Base-by-base conservation (phyloP, 768 basidiomycete genomes). In the Tephrocybe sp. region DNA sequence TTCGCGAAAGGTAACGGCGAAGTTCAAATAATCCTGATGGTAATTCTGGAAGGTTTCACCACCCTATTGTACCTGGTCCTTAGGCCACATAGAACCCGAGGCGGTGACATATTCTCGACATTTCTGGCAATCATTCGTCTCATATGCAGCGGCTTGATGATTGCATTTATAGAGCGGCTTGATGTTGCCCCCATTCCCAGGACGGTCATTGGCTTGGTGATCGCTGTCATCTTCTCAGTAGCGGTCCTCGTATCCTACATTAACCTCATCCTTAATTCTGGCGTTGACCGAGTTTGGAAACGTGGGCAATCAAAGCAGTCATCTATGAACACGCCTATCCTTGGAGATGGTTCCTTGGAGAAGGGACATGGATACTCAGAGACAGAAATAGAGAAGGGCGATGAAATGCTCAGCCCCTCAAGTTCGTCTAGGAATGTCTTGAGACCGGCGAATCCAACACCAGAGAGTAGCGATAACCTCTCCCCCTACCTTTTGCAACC, bases 161-260 rank as follows among this genome's bases (percentile, higher is more conserved):
- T 95, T 53, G 81, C 89, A 0, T 97, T 94, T 64, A 69, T 91
- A 40, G 76, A 88, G 54, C 69, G 66, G 8, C 61, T 93, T 21
- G 64, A 73, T 5, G 75, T 94, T 27, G 68, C 74, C 15, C 74
- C 92, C 33, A 95, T 95, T 57, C 84, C 88, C 1, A 80, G 92
- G 16, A 86, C 89, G 1, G 84, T 79, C 27, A 84, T 97, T 48
- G 92, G 91, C 18, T 76, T 88, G 49, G 77, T 91, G 53, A 74
- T 82, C 31, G 81, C 84, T 11, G 79, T 87, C 25, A 73, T 92
- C 30, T 86, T 82, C 63, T 85, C 86, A 12, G 68, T 90, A 31
- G 78, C 88, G 0, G 75, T 88, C 24, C 52, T 94, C 39, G 66
- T 91, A 47, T 73, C 89, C 59, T 78, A 88, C 61, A 56, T 85